Base-by-base conservation (phyloP, 257 asterid species). In the Capsicum chinense region DNA sequence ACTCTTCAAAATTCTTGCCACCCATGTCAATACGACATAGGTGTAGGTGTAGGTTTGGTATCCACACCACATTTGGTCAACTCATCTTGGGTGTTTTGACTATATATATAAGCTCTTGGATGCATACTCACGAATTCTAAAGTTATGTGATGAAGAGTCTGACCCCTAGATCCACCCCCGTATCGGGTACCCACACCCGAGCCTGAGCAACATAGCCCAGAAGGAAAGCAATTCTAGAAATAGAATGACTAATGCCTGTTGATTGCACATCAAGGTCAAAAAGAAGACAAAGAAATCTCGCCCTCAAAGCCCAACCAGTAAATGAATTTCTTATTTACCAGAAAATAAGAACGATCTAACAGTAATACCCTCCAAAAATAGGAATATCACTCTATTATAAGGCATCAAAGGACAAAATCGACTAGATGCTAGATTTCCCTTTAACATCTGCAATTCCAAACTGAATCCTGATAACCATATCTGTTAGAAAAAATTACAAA, bases 401-500 rank as follows among this genome's bases (percentile, higher is more conserved):
- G 79, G 56, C 10, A 21, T 19, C 80, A 19, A n/a, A 47, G 57
- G 11, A 47, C 10, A 48, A 73, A 73, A 19, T 73, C 19, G 59
- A 47, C 9, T 48, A 73, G 42, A 19, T 73, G 42, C 59, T 73
- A 73, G 42, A 19, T 73, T 47, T 73, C 17, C 26, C 59, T 73
- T 73, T 47, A 73, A 73, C 80, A 73, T 73, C 80, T 10, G 19
- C 10, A 13, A 21, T 71, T 71, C 79, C 58, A 71, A 71, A 73
- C 14, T 48, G 35, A 48, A 73, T 48, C 80, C 19, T 73, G 60
- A 73, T 73, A 48, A 19, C 60, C 19, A 26, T 26, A 26, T 26
- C 33, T 26, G 33, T 26, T 26, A 26, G 33, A 26, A 26, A 26
- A 26, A 26, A 26, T 26, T 26, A 26, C 33, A 26, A 26, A 26